These are phyloP conservation scores for Didymella pomorum DNA, from an alignment of 2,329 filamentous ascomycete genomes.

Conservation along the genomic window DNA sequence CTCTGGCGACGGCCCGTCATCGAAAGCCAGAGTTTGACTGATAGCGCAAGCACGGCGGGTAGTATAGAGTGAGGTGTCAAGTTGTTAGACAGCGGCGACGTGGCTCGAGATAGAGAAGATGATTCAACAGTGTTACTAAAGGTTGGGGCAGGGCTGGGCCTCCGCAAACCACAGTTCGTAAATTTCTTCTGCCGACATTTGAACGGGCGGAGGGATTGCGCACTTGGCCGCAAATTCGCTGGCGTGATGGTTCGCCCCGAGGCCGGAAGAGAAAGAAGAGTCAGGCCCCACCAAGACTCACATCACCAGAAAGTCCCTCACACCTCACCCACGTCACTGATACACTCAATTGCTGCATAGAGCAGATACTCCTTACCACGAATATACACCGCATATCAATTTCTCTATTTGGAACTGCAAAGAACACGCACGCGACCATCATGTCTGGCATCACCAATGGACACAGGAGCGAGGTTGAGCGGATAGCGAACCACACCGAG, in stretches of 20 bases:
- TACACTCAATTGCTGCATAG: conserved; percentile 12
- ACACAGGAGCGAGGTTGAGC: conserved; percentile 44
- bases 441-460: conserved; percentile 45
- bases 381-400: background rate
- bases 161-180: conserved; percentile 14
- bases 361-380: background rate
- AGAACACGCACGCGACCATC: conserved; percentile 12
- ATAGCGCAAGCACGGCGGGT: background rate
- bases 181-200: conserved; percentile 19
- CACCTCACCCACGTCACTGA: conserved; percentile 13
- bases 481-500: conserved; percentile 51
- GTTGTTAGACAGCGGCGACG: background rate
- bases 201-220: conserved; percentile 4
- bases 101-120: background rate
- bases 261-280: conserved; percentile 16
- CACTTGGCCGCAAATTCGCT: conserved; percentile 15
- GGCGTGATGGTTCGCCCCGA: conserved; percentile 20
- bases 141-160: background rate
- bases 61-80: background rate
- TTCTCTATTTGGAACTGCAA: background rate
- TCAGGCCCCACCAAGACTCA: conserved; percentile 23
- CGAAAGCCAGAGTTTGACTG: conserved; percentile 4
- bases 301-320: conserved; percentile 12
- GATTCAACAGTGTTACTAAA: conserved; percentile 8
- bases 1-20: conserved; percentile 14